Conservation (phyloP, 495 filamentous ascomycete genomes). For the Bombardia bombarda region DNA sequence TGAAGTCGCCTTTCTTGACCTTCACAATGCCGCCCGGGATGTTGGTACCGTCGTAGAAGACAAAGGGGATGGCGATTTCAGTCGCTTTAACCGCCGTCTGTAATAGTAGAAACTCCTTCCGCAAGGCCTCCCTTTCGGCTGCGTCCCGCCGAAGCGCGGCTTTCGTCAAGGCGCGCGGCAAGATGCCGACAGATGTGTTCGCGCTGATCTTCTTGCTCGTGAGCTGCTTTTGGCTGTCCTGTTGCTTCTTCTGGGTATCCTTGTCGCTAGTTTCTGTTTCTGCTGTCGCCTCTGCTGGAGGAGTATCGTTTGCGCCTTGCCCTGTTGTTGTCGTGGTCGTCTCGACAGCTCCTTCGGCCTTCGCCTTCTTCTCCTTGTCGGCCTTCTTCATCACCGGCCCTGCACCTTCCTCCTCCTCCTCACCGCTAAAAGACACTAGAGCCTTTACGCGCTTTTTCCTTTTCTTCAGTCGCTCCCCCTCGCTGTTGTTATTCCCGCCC, state of each 20-base stretch:
- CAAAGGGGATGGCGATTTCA: conserved; percentile 87
- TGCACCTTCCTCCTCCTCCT: conserved; percentile 20
- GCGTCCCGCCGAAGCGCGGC: conserved; percentile 74
- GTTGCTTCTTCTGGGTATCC: neutral
- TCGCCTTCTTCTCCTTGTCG: conserved; percentile 32
- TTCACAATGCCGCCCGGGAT: conserved; percentile 74
- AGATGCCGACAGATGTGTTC: conserved; percentile 57
- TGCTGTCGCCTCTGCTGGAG: conserved; percentile 12
- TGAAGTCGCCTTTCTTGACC: conserved; percentile 84
- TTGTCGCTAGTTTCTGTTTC: conserved; percentile 17
- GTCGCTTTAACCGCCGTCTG: conserved; percentile 85
- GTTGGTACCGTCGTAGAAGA: conserved; percentile 97
- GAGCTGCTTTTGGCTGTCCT: too few species aligned
- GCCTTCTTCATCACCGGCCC: conserved; percentile 19
- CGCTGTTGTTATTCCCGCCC: conserved; percentile 24
- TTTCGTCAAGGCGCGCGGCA: conserved; percentile 81
- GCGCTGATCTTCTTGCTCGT: conserved; percentile 46
- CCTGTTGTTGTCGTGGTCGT: conserved; percentile 6
- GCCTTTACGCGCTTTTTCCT: conserved; percentile 30
- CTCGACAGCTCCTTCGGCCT: conserved; percentile 17
- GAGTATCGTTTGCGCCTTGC: conserved; percentile 32
- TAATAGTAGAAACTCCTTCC: conserved; percentile 74
- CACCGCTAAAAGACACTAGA: conserved; percentile 34
- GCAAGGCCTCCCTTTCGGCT: conserved; percentile 68
- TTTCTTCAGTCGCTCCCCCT: conserved; percentile 35